Percentiles rank a stretch among this genome's conserved stretches.
Conservation (phyloP, 2,329 filamentous ascomycete genomes). For the Cercospora sp. region DNA sequence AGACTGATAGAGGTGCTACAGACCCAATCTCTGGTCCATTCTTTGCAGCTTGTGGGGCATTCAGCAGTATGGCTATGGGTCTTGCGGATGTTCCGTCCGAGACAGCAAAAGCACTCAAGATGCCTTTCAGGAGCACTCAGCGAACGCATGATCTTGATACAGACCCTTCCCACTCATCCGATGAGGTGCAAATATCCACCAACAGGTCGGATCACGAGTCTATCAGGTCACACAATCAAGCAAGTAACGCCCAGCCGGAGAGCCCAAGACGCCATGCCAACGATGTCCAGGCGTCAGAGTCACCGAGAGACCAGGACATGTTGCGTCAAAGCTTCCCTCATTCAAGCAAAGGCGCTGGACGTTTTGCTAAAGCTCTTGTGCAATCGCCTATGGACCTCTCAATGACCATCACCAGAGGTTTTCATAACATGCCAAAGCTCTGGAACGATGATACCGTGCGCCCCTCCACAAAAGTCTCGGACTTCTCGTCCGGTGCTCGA, state of each 20-base stretch:
- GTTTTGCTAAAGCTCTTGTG: slow-evolving; percentile 47
- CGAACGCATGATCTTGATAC: too few relatives aligned
- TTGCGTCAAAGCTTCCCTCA: slow-evolving; percentile 33
- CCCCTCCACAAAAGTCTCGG: slow-evolving; percentile 76
- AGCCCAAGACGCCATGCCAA: neutral
- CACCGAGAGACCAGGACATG: slow-evolving; percentile 3
- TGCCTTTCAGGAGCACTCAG: slow-evolving; percentile 40
- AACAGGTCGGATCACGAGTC: neutral
- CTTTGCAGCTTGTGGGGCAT: slow-evolving; percentile 73
- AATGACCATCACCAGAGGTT: slow-evolving; percentile 76
- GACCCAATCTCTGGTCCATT: slow-evolving; percentile 79
- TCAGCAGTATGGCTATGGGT: slow-evolving; percentile 77
- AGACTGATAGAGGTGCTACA: slow-evolving; percentile 73
- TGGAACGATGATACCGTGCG: slow-evolving; percentile 83
- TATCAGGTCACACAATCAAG: neutral
- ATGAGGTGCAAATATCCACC: neutral
- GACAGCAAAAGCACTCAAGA: slow-evolving; percentile 52
- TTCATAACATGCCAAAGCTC: slow-evolving; percentile 81
- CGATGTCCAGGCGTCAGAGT: rapidly evolving
- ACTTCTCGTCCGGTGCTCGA: slow-evolving; percentile 71
- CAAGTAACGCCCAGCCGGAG: neutral
- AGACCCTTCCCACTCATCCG: too few relatives aligned
- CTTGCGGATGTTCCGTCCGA: slow-evolving; percentile 70
- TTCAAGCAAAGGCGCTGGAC: slow-evolving; percentile 40
- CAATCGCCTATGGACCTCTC: slow-evolving; percentile 85